Evolutionary conservation across 148 eudicot species (phyloP).

Genomic region (Rhododendron kiyosumense): DNA sequence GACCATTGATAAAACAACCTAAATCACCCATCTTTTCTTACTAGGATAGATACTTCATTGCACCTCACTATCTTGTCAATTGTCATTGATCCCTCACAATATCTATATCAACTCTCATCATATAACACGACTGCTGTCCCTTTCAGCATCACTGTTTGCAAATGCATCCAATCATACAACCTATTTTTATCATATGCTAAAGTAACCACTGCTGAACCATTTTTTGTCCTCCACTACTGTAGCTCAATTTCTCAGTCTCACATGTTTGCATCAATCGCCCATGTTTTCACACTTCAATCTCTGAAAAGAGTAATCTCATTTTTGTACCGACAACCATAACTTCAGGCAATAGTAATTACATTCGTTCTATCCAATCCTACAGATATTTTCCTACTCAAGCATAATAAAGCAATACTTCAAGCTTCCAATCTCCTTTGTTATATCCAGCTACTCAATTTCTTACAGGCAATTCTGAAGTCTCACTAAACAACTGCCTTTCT

Average conservation of each 20-base stretch:
- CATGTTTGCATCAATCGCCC: neutral
- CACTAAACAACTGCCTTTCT: neutral
- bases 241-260: neutral
- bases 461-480: neutral
- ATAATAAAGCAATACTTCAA: neutral
- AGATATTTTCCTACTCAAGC: neutral
- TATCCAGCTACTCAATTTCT: neutral
- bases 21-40: neutral
- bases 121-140: neutral
- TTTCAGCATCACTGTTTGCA: neutral
- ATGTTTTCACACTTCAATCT: neutral
- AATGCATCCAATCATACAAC: neutral
- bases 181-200: neutral
- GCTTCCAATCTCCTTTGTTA: conserved; percentile 1
- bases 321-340: neutral
- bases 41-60: neutral
- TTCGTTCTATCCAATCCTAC: neutral
- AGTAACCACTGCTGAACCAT: neutral
- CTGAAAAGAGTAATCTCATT: neutral
- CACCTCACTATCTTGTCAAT: neutral
- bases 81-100: neutral
- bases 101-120: neutral
- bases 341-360: neutral
- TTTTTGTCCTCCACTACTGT: neutral
- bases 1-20: neutral